Conservation (phyloP, 2,329 filamentous ascomycete species). For the Cladosporium sp. region DNA sequence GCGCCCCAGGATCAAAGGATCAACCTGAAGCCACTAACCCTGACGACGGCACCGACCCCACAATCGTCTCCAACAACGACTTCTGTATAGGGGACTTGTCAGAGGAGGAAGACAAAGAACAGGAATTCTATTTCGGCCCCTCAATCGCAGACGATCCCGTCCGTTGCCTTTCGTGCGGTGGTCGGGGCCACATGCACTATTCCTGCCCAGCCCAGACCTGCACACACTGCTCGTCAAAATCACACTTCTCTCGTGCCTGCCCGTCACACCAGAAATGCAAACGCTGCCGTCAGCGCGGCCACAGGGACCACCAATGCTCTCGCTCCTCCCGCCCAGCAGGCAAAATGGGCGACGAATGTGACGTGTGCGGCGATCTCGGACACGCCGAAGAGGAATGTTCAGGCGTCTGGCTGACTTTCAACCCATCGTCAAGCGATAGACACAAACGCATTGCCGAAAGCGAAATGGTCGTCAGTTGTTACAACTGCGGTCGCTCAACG, state of each 20-base stretch:
- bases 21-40: neutral
- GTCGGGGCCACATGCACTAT: constrained; percentile 14
- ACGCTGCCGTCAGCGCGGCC: constrained; percentile 20
- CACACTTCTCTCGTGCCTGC: constrained; percentile 17
- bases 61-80: neutral
- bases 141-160: constrained; percentile 12
- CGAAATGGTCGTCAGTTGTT: constrained; percentile 16
- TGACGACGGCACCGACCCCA: neutral
- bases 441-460: constrained; percentile 1
- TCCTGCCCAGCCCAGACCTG: constrained; percentile 16
- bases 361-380: constrained; percentile 17
- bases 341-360: constrained; percentile 16
- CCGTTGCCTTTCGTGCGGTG: constrained; percentile 19
- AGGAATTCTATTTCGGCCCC: constrained; percentile 18
- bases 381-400: constrained; percentile 25
- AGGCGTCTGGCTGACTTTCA: constrained; percentile 19
- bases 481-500: constrained; percentile 18
- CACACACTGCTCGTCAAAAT: constrained; percentile 1
- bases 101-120: constrained; percentile 15
- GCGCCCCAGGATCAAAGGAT: too few species aligned
- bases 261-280: constrained; percentile 17
- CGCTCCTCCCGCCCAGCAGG: constrained; percentile 8
- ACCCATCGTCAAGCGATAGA: neutral
- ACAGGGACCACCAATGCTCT: constrained; percentile 11
- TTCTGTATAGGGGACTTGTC: constrained; percentile 13